A percentile compares a stretch with the other conserved stretches of the same genome.
These are phyloP conservation scores for Chrysoporthe puriensis DNA, from an alignment of 2,329 filamentous ascomycete species.

Conservation along the genomic window DNA sequence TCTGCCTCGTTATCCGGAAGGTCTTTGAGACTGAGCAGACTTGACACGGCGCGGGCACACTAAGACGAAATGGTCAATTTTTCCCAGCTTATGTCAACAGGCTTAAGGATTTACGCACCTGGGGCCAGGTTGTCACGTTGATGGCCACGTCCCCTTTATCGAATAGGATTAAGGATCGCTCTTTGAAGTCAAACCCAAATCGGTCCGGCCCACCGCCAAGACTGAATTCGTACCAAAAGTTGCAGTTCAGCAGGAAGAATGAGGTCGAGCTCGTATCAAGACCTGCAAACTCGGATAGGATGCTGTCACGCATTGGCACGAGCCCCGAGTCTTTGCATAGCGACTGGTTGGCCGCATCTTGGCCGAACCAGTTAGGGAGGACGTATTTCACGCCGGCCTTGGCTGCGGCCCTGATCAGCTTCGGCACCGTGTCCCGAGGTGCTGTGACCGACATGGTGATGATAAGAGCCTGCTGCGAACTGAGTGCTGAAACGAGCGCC, in stretches of 20 bases:
- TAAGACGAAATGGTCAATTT: neutral
- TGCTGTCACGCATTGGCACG: slow-evolving; percentile 12
- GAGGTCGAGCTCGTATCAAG: slow-evolving; percentile 35
- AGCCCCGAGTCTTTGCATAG: slow-evolving; percentile 20
- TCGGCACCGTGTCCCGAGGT: slow-evolving; percentile 41
- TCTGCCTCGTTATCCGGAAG: slow-evolving; percentile 27
- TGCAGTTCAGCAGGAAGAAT: slow-evolving; percentile 43
- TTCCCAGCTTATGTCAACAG: neutral
- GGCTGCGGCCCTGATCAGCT: slow-evolving; percentile 46
- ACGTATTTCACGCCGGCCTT: slow-evolving; percentile 48
- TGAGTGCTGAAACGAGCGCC: slow-evolving; percentile 33
- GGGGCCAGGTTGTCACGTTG: slow-evolving; percentile 61
- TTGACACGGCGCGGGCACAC: slow-evolving; percentile 41
- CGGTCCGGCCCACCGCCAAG: slow-evolving; percentile 38
- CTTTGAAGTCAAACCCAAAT: slow-evolving; percentile 35
- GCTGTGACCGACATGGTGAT: slow-evolving; percentile 45
- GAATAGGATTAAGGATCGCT: slow-evolving; percentile 40
- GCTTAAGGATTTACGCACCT: slow-evolving; percentile 37
- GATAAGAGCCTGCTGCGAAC: slow-evolving; percentile 40
- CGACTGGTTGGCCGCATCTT: slow-evolving; percentile 30
- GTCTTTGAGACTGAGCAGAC: slow-evolving; percentile 50
- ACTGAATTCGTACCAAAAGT: slow-evolving; percentile 58
- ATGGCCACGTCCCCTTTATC: slow-evolving; percentile 61
- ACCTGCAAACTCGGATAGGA: slow-evolving; percentile 41
- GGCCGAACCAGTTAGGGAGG: slow-evolving; percentile 46